phyloP scores from a whole-genome alignment of 495 filamentous ascomycete species.

The Aspergillus saccharolyticus region DNA sequence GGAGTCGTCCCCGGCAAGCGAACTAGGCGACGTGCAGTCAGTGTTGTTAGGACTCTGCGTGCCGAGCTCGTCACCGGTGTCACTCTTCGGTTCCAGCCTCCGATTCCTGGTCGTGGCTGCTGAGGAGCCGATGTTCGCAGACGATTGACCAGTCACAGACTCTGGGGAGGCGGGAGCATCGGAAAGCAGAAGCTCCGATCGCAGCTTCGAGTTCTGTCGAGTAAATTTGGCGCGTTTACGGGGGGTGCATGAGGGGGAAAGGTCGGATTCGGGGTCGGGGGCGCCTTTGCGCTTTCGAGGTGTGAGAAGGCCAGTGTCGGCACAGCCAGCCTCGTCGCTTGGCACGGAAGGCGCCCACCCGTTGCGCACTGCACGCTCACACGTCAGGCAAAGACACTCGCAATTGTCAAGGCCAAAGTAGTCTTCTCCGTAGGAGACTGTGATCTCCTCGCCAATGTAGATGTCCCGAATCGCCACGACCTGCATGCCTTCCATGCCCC shows the following conservation, averaged over 20 bases:
- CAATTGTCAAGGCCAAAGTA: conserved; percentile 95
- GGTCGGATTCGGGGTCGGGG: conserved; percentile 34
- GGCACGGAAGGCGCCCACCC: conserved; percentile 66
- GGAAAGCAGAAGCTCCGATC: conserved; percentile 35
- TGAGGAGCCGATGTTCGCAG: conserved; percentile 10
- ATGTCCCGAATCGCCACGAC: conserved; percentile 78
- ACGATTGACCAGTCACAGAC: conserved; percentile 12
- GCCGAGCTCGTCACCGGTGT: conserved; percentile 5
- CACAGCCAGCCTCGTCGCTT: conserved; percentile 32
- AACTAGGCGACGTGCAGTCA: conserved; percentile 30
- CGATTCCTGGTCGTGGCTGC: conserved; percentile 3
- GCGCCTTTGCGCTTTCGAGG: conserved; percentile 43
- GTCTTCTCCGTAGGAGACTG: conserved; percentile 88
- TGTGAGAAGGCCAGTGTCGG: conserved; percentile 22
- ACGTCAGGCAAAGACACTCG: conserved; percentile 88
- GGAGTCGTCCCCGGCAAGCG: conserved; percentile 29
- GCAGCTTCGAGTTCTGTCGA: conserved; percentile 36
- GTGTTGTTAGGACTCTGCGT: conserved; percentile 11
- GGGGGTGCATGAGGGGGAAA: conserved; percentile 28
- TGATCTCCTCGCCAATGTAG: conserved; percentile 86
- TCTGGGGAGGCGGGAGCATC: conserved; percentile 20
- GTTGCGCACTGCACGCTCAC: conserved; percentile 69
- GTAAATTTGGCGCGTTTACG: conserved; percentile 37
- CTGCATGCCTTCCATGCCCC: conserved; percentile 79
- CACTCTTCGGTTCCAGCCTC: neutral